Evolutionary conservation across 164 flowering plant species (phyloP), one percentile per base, ranked within the genome.

Genomic region (Litsea cubeba): DNA sequence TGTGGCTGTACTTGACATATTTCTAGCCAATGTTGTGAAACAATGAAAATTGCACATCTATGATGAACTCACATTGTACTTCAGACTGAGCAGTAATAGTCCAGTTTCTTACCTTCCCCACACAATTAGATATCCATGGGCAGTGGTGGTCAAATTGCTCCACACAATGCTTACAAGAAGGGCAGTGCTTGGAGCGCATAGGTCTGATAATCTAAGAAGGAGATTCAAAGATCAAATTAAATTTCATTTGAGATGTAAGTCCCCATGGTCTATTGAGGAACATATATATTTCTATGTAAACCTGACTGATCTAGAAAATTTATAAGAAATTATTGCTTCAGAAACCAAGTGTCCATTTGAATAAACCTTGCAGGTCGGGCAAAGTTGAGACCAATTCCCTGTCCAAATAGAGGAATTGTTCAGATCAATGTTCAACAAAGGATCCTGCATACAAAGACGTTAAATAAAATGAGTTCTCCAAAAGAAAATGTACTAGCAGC

Each of bases 121-220:
- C 98, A 81, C 98, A 95, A 75, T 95, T 95, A 54, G 97, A 91
- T 81, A 95, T 91, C 99, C 99, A 95, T 62, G 99, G 99, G 83
- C 99, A 95, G 76, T 95, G 98, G 86, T 93, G 98, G 80, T 95
- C 99, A 83, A 95, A 93, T 82, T 95, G 99, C 76, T 95, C 98
- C 74, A 95, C 91, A 76, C 98, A 93, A 81, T 82, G 88, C 28
- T 90, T 89, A 76, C 99, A 95, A 63, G 86, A 66, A 58, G 98
- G 84, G 71, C 99, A 95, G 79, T 95, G 99, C 88, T 93, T 95
- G 58, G 98, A 93, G 74, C 99, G 98, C 75, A 93, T 87, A 66
- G 98, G 98, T 83, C 98, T 88, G 69, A 95, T 88, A 71, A 95
- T 95, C 99, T 95, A 87, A 17, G 25, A 58, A 71, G 57, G 20